These are phyloP conservation scores for Metarhizium anisopliae DNA, from an alignment of 2,329 filamentous ascomycete genomes.

Conservation along the genomic window DNA sequence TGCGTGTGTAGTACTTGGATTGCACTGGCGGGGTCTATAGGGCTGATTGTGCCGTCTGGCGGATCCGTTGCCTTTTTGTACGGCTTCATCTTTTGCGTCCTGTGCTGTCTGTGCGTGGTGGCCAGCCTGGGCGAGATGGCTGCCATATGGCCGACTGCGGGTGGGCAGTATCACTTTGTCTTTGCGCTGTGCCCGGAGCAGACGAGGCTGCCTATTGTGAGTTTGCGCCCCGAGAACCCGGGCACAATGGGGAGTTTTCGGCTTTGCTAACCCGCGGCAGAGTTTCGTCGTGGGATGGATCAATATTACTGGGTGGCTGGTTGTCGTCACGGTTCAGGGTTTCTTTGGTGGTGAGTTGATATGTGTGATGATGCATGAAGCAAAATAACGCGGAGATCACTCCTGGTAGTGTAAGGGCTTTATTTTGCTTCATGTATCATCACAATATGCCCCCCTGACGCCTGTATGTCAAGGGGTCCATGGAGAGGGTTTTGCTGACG, in stretches of 20 bases:
- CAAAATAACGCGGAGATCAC: too few relatives aligned
- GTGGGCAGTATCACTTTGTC: slow-evolving; percentile 37
- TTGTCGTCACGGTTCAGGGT: slow-evolving; percentile 31
- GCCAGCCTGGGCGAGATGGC: slow-evolving; percentile 33
- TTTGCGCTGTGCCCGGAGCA: slow-evolving; percentile 28
- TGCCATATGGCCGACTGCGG: slow-evolving; percentile 36
- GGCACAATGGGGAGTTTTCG: not conserved
- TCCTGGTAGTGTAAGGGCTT: too few relatives aligned
- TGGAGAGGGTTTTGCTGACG: not conserved
- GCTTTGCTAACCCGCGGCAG: slow-evolving; percentile 9
- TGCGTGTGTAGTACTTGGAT: slow-evolving; percentile 18
- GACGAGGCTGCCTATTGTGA: slow-evolving; percentile 29
- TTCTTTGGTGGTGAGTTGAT: slow-evolving; percentile 30
- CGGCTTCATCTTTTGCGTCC: slow-evolving; percentile 35
- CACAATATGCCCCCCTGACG: too few relatives aligned
- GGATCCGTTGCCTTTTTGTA: slow-evolving; percentile 32
- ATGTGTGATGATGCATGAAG: not conserved
- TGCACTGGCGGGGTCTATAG: slow-evolving; percentile 32
- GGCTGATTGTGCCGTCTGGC: slow-evolving; percentile 32
- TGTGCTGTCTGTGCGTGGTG: slow-evolving; percentile 33
- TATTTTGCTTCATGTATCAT: too few relatives aligned
- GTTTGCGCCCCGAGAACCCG: not conserved
- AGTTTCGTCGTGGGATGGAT: slow-evolving; percentile 36
- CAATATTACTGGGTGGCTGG: slow-evolving; percentile 37
- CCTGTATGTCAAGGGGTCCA: too few relatives aligned